Conservation (phyloP, 2,329 filamentous ascomycete species). For the Sclerotinia glacialis region DNA sequence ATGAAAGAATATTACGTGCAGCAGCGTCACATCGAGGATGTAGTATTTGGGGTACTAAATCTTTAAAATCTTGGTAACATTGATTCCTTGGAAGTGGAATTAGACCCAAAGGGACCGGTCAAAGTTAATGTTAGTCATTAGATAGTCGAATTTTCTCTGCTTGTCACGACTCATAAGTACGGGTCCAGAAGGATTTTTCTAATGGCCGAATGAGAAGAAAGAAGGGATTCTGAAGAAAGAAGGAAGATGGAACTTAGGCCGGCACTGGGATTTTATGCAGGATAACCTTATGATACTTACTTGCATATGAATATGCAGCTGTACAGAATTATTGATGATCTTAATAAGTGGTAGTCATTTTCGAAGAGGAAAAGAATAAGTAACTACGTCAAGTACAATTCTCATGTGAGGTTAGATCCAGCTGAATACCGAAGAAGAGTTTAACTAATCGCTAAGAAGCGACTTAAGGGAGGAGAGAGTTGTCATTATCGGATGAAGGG, state of each 20-base stretch:
- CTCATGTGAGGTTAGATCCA: no score
- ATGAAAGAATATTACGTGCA: constrained; percentile 21
- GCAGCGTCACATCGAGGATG: constrained; percentile 15
- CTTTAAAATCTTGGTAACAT: constrained; percentile 14
- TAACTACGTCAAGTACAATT: no score
- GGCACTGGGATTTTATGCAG: not conserved
- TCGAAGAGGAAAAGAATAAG: no score
- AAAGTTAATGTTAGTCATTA: not conserved
- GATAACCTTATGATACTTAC: no score
- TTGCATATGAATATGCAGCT: no score
- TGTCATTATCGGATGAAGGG: not conserved
- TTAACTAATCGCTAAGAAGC: not conserved
- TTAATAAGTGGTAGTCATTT: not conserved
- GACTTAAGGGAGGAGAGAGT: not conserved
- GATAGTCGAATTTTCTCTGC: not conserved
- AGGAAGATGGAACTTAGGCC: not conserved
- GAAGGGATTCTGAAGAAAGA: not conserved
- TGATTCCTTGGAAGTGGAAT: not conserved
- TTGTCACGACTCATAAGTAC: not conserved
- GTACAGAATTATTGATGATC: not conserved
- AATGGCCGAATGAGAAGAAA: not conserved
- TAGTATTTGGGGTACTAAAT: constrained; percentile 6
- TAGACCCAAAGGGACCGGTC: not conserved
- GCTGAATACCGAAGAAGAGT: no score
- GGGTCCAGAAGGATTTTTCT: not conserved